Evolutionary conservation across 2,329 filamentous ascomycete genomes (phyloP).

Genomic region (Diaporthe ilicicola): DNA sequence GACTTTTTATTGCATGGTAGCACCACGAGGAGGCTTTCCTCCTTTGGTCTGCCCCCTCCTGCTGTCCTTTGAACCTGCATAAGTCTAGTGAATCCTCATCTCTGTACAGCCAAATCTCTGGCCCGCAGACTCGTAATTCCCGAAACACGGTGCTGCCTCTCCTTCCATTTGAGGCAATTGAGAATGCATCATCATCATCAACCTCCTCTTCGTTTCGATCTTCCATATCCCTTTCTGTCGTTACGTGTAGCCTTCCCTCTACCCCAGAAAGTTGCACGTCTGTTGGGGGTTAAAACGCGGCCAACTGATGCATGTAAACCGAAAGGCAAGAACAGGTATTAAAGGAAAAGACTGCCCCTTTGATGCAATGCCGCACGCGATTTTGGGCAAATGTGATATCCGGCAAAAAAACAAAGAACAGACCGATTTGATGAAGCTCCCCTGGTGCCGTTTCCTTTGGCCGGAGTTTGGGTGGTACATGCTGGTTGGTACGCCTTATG

Average conservation of each 20-base stretch:
- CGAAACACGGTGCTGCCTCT: not conserved
- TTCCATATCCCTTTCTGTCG: not conserved
- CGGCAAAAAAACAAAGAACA: constrained; percentile 1
- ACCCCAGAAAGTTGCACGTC: not conserved
- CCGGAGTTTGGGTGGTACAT: not conserved
- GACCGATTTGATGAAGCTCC: not conserved
- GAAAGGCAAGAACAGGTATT: not conserved
- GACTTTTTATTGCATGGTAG: not conserved
- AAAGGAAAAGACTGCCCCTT: constrained; percentile 7
- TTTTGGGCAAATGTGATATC: not conserved
- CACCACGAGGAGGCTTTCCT: not conserved
- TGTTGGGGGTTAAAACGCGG: not conserved
- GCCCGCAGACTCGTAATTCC: not conserved
- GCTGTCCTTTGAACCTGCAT: not conserved
- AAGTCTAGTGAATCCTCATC: not conserved
- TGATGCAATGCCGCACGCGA: constrained; percentile 6
- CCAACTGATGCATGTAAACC: not conserved
- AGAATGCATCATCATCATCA: not conserved
- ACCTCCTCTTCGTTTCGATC: not conserved
- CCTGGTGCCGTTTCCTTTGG: not conserved
- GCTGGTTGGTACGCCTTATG: not conserved
- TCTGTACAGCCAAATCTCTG: constrained; percentile 5
- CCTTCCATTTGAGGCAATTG: not conserved
- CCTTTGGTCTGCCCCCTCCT: not conserved
- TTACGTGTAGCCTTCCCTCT: not conserved